A percentile compares a stretch with the other conserved stretches of the same genome.
Evolutionary conservation across 176 grass and related monocot species (phyloP).

Genomic region (Carex parvula): DNA sequence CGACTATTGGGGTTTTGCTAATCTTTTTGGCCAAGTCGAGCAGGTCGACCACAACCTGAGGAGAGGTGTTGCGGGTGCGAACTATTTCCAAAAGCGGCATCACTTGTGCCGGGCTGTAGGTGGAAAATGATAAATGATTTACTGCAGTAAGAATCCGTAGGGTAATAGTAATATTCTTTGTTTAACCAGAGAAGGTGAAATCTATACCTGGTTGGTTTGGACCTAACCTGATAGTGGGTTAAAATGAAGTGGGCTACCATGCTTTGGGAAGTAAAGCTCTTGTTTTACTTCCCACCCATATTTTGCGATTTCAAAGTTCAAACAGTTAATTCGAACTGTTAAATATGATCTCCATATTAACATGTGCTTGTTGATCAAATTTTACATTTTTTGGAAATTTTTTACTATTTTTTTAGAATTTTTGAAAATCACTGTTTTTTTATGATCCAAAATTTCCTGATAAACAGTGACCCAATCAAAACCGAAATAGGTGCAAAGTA

Average conservation of each 20-base stretch:
- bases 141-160: not conserved
- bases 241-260: too few species aligned
- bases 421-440: too few species aligned
- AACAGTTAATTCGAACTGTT: too few species aligned
- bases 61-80: conserved; percentile 52
- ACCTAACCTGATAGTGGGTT: not conserved
- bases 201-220: not conserved
- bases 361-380: too few species aligned
- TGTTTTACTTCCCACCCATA: too few species aligned
- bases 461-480: not conserved
- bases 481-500: not conserved
- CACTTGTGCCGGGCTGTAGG: conserved; percentile 68
- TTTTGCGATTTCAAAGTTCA: too few species aligned
- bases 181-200: not conserved
- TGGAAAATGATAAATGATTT: not conserved
- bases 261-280: too few species aligned
- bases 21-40: conserved; percentile 70
- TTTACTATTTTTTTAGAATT: too few species aligned
- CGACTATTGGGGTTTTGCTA: conserved; percentile 72
- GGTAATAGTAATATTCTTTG: not conserved
- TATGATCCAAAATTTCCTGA: too few species aligned
- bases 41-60: conserved; percentile 67
- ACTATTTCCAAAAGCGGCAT: conserved; percentile 95
- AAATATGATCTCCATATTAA: too few species aligned
- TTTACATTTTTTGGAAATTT: too few species aligned